Conservation (phyloP, 306 rosid genomes). For the Citrullus colocynthis region DNA sequence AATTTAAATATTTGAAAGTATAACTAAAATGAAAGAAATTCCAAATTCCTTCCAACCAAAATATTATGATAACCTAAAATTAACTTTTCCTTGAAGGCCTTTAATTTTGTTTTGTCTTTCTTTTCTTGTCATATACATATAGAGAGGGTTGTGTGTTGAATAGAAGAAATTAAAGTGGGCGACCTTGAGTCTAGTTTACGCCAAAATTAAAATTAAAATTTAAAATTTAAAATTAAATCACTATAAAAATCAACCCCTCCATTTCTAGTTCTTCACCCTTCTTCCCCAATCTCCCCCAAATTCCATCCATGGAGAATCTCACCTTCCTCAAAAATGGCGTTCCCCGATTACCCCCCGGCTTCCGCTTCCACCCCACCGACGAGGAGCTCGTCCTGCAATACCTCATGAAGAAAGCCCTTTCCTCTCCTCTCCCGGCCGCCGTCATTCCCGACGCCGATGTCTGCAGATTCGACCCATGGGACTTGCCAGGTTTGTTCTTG, state of each 20-base stretch:
- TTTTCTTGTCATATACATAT: background rate
- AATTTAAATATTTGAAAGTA: too few species aligned
- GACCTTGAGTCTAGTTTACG: constrained; percentile 6
- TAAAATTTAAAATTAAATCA: background rate
- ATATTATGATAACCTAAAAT: background rate
- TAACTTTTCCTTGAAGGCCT: background rate
- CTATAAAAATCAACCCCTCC: constrained; percentile 3
- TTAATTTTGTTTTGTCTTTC: background rate
- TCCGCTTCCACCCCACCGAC: constrained; percentile 77
- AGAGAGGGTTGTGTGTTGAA: background rate
- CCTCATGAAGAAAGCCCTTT: constrained; percentile 41
- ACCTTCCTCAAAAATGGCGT: constrained; percentile 3
- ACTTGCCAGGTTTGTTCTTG: constrained; percentile 39
- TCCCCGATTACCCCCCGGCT: constrained; percentile 53
- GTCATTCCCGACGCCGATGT: constrained; percentile 55
- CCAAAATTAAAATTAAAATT: background rate
- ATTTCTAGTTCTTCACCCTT: background rate
- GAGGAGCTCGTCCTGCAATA: constrained; percentile 78
- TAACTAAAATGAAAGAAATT: too few species aligned
- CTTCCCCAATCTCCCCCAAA: background rate
- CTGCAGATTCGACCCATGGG: constrained; percentile 66
- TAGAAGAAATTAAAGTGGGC: background rate
- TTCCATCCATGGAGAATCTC: background rate
- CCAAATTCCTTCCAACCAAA: too few species aligned
- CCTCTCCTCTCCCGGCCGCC: constrained; percentile 54